Base-by-base conservation (phyloP, 2,329 filamentous ascomycete genomes). In the Colletotrichum destructivum region DNA sequence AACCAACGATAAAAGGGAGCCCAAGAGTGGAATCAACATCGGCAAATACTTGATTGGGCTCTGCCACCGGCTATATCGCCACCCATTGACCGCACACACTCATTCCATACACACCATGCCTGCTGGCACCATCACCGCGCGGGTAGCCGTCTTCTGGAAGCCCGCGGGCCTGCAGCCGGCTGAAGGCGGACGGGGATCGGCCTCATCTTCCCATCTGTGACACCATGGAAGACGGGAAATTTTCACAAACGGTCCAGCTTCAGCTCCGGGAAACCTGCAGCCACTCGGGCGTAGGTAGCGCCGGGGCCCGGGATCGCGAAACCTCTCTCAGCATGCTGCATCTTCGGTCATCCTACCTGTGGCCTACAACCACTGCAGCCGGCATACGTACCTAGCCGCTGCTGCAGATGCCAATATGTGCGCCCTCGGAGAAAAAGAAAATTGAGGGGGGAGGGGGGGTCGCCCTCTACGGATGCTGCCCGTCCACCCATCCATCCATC, bases 21-120 rank as follows among this genome's bases (percentile, higher is more conserved):
- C 63, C 18, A 62, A 31, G 31, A 46, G 64, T 68, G 44, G 12
- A 57, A 60, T 35, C 31, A 69, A 71, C 2, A 35, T 63, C 59
- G 69, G 59, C 65, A 71, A 69, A 60, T 60, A 63, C 63, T 54
- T 63, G 59, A 71, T 60, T 71, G 69, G 69, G 31, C 69, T 46
- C 52, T 59, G 65, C 46, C 49, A 21, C 51, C 16, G 12, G 44
- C 18, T n/a, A 63, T 49, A 42, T 67, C 68, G 42, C 47, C 68
- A 52, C 38, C 21, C 56, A 16, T 21, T 21, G 35, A 46, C 42
- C 60, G 59, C 21, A 4, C 40, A 31, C 31, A 35, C 31, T 9
- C 31, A 1, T 9, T 35, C 35, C 60, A 64, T 12, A 4, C 40
- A 31, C 12, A 26, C 51, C 51, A 35, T 31, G 35, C 38, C 15